Conservation (phyloP, 345 rosid genomes). For the Eucalyptus viminalis region DNA sequence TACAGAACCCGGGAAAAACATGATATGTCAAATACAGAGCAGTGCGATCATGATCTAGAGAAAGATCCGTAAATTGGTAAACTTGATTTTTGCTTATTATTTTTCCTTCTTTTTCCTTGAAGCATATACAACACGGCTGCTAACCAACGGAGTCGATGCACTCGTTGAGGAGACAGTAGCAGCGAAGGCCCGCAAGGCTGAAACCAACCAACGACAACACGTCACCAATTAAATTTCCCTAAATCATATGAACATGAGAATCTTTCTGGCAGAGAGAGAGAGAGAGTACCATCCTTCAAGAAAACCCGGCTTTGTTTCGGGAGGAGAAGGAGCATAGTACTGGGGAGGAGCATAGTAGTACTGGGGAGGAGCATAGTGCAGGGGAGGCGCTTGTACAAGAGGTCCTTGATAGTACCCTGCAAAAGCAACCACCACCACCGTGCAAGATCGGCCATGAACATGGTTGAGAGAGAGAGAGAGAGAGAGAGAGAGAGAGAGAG, state of each 20-base stretch:
- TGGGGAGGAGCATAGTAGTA: not conserved
- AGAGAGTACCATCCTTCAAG: slow-evolving; percentile 32
- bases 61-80: no score
- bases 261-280: not conserved
- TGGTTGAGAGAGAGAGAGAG: no score
- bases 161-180: slow-evolving; percentile 55
- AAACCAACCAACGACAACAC: not conserved
- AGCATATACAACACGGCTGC: not conserved
- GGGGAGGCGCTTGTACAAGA: slow-evolving; percentile 35
- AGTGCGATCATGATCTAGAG: no score
- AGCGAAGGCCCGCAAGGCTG: slow-evolving; percentile 59
- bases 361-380: slow-evolving; percentile 1
- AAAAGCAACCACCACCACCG: not conserved
- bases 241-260: not conserved
- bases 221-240: not conserved
- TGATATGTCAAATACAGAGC: not conserved
- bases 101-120: no score
- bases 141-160: slow-evolving; percentile 26
- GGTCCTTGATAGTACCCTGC: slow-evolving; percentile 39
- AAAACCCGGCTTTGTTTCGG: slow-evolving; percentile 12
- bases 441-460: not conserved
- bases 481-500: not conserved
- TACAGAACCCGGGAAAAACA: not conserved
- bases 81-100: no score
- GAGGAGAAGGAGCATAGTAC: slow-evolving; percentile 5